Percentiles rank a stretch among this genome's conserved stretches.
Evolutionary conservation across 139 green algal genomes (phyloP).

Genomic region (Tetradesmus obliquus): DNA sequence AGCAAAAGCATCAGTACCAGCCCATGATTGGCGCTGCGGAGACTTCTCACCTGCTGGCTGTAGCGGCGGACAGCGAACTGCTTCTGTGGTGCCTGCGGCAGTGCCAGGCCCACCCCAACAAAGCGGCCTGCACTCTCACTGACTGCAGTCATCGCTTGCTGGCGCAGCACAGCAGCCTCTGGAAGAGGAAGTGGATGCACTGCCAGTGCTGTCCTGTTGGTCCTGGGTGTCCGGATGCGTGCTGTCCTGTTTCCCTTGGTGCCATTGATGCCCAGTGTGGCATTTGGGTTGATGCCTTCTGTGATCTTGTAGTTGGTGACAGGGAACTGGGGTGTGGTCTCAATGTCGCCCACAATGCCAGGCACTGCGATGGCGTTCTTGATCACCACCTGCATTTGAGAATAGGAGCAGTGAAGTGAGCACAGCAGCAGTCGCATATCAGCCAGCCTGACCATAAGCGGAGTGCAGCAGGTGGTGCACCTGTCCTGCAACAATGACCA

Average conservation of each 20-base stretch:
- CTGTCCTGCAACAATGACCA: background rate
- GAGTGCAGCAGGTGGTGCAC: background rate
- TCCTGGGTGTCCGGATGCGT: background rate
- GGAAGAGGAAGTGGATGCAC: background rate
- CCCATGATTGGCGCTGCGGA: background rate
- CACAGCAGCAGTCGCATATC: background rate
- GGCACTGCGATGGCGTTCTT: constrained; percentile 21
- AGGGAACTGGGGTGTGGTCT: constrained; percentile 30
- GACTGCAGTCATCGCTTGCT: background rate
- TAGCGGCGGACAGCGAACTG: background rate
- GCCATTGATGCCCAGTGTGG: background rate
- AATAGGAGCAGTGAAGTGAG: background rate
- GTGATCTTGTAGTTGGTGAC: constrained; percentile 3
- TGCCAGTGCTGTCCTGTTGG: background rate
- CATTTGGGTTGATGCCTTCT: background rate
- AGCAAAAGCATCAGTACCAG: background rate
- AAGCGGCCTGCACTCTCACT: background rate
- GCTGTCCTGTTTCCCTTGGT: background rate
- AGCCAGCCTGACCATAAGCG: background rate
- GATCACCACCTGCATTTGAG: background rate
- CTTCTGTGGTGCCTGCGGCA: background rate
- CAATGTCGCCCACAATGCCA: constrained; percentile 4
- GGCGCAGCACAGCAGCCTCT: background rate
- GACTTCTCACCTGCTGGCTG: background rate
- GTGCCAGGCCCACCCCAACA: background rate